Base-by-base conservation (phyloP, 2,329 filamentous ascomycete genomes). In the Dothideomycetidae sp. region DNA sequence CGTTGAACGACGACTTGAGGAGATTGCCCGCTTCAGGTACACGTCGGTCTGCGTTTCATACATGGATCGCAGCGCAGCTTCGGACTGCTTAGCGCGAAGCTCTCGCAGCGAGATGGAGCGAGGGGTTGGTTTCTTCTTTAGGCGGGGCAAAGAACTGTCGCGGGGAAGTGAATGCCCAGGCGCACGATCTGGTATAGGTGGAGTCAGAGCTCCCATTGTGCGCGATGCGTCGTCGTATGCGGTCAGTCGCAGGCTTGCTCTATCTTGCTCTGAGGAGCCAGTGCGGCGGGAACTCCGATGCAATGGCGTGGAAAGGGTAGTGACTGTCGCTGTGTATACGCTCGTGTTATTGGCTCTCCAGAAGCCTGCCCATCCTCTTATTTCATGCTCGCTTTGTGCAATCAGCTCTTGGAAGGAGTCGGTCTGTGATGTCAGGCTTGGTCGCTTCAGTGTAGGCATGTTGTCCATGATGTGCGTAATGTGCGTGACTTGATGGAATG, bases 41-140 rank as follows among this genome's bases (percentile, higher is more conserved):
- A 48, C 45, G n/a, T 49, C 28, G 9, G 53, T 53, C 39, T 54
- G 52, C 13, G 43, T 38, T 40, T 56, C 53, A 32, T 56, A 56
- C 12, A 52, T 37, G 5, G 37, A 41, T 29, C 51, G 48, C 18
- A 56, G 40, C 28, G 42, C 39, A 36, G 50, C 50, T 16, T 55
- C 53, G 3, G 52, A 55, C 15, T 50, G 39, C 35, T 46, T 44
- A 7, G 48, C 40, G n/a, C 51, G 39, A 13, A 55, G 42, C 10
- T 55, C 51, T 18, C 53, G 48, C 16, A 56, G 39, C 5, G 51
- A 51, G 7, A 30, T 31, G 11, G 47, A 38, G 5, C 44, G 43
- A 3, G 52, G 52, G 29, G 51, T 50, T 1, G 40, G 41, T 29
- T 43, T 48, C 26, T 50, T 45, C n/a, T 47, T 41, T 2, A 55